Evolutionary conservation across 768 basidiomycete species (phyloP).

Genomic region (Lactifluus rugatus): DNA sequence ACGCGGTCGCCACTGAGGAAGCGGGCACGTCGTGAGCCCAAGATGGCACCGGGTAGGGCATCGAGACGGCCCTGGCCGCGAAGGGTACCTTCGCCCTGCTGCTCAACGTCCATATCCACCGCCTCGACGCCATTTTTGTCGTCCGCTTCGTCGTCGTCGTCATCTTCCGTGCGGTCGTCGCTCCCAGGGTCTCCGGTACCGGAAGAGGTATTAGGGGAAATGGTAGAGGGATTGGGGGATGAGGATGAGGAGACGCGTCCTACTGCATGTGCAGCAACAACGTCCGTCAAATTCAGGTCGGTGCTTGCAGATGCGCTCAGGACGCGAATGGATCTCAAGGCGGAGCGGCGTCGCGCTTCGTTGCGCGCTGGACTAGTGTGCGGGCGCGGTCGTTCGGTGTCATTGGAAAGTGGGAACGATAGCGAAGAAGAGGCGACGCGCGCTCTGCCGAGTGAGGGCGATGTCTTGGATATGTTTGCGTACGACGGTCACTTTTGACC

Average conservation of each 20-base stretch:
- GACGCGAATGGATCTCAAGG: slow-evolving; percentile 8
- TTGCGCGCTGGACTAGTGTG: neutral
- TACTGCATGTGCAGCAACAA: neutral
- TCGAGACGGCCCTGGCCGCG: neutral
- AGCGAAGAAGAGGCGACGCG: neutral
- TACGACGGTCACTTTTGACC: slow-evolving; percentile 7
- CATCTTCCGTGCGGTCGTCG: neutral
- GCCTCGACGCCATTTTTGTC: slow-evolving; percentile 8
- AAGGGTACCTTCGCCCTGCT: neutral
- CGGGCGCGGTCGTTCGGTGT: neutral
- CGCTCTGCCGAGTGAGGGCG: slow-evolving; percentile 5
- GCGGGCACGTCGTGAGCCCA: neutral
- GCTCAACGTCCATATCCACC: neutral
- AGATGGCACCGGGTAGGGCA: neutral
- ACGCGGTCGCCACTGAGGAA: neutral
- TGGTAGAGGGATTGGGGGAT: neutral
- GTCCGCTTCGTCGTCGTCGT: neutral
- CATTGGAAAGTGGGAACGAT: neutral
- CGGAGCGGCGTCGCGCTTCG: slow-evolving; percentile 4
- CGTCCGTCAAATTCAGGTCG: neutral
- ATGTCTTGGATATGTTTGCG: slow-evolving; percentile 15
- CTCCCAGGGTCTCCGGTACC: neutral
- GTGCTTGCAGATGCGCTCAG: slow-evolving; percentile 12
- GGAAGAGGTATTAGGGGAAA: neutral
- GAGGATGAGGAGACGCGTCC: neutral